Conservation (phyloP, 2,329 filamentous ascomycete species). For the Drechmeria coniospora region DNA sequence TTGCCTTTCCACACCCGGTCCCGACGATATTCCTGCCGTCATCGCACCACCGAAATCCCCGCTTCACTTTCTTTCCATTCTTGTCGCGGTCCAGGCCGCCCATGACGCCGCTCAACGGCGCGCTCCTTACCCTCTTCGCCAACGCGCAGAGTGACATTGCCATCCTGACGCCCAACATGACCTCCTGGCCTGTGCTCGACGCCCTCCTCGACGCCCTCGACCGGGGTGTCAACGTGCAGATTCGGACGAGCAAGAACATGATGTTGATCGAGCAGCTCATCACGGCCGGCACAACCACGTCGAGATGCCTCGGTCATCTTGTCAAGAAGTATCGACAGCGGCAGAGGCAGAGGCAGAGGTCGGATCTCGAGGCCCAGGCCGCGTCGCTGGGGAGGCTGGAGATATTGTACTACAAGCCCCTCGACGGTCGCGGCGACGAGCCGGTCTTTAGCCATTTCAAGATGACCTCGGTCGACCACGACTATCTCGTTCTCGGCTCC, state of each 20-base stretch:
- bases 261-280: conserved; percentile 72
- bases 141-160: conserved; percentile 44
- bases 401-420: conserved; percentile 42
- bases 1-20: conserved; percentile 13
- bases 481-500: conserved; percentile 56
- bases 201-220: conserved; percentile 44
- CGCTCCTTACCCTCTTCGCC: conserved; percentile 44
- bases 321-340: conserved; percentile 34
- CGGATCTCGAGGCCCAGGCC: conserved; percentile 26
- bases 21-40: conserved; percentile 57
- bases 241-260: conserved; percentile 53
- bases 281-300: conserved; percentile 61
- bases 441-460: conserved; percentile 67
- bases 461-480: conserved; percentile 55
- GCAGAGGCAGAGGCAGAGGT: conserved; percentile 6
- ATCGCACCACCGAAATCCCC: conserved; percentile 53
- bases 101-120: conserved; percentile 51
- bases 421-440: conserved; percentile 27
- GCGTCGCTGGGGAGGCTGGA: conserved; percentile 31
- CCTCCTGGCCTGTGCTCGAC: conserved; percentile 46
- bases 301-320: conserved; percentile 44
- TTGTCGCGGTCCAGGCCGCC: conserved; percentile 34
- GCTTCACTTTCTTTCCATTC: conserved; percentile 45
- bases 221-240: conserved; percentile 51
- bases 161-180: conserved; percentile 67